Conservation (phyloP, 2,329 filamentous ascomycete species). For the Paecilomyces fulvus region DNA sequence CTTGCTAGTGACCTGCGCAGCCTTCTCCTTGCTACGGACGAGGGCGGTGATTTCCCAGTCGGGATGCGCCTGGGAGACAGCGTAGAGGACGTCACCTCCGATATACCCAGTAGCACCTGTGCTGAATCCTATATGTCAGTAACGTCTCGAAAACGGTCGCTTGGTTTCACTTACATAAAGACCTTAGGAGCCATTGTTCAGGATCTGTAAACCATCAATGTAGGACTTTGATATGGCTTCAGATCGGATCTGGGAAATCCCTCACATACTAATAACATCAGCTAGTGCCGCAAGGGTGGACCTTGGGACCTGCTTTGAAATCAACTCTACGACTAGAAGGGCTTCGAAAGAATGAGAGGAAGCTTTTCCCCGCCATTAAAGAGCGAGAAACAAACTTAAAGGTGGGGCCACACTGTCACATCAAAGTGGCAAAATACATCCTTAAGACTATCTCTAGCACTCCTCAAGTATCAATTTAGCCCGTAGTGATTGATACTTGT, state of each 20-base stretch:
- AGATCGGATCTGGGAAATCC: background rate
- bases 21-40: constrained; percentile 38
- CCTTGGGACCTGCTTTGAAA: background rate
- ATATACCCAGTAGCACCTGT: constrained; percentile 48
- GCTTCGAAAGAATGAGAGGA: background rate
- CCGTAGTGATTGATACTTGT: too few species aligned
- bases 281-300: background rate
- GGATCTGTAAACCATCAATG: background rate
- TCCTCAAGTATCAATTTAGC: background rate
- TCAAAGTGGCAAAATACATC: background rate
- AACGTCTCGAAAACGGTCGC: constrained; percentile 14
- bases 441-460: background rate
- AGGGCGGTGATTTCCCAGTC: constrained; percentile 39
- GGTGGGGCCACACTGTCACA: background rate
- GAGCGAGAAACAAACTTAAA: background rate
- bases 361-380: background rate
- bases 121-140: constrained; percentile 17
- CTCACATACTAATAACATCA: background rate
- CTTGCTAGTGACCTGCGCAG: constrained; percentile 26
- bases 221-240: background rate
- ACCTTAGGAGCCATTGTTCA: constrained; percentile 21
- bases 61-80: constrained; percentile 37
- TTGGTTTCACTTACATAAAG: constrained; percentile 20
- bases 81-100: constrained; percentile 44
- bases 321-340: background rate